Conservation (phyloP, 2,329 filamentous ascomycete species). For the Beauveria asiatica region DNA sequence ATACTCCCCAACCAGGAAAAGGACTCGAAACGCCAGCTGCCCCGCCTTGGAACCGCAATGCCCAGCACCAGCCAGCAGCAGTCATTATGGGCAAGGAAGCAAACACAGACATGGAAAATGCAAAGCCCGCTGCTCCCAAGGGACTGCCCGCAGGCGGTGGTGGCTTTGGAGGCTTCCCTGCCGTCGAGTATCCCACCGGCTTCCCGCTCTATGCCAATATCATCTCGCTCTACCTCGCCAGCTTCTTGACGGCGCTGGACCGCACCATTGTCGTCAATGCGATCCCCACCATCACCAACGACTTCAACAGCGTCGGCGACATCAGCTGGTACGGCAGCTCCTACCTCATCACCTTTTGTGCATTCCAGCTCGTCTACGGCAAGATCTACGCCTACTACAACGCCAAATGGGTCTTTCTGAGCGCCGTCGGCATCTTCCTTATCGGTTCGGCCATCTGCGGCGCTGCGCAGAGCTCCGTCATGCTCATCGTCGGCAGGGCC, state of each 20-base stretch:
- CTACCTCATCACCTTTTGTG: slow-evolving; percentile 17
- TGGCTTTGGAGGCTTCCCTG: slow-evolving; percentile 5
- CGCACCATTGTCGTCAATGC: slow-evolving; percentile 28
- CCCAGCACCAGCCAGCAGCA: background rate
- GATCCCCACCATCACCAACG: slow-evolving; percentile 25
- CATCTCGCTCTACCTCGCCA: slow-evolving; percentile 5
- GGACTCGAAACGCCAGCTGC: background rate
- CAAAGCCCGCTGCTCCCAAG: background rate
- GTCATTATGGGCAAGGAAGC: background rate
- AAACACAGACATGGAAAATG: background rate
- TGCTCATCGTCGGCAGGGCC: background rate
- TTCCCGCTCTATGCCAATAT: slow-evolving; percentile 5
- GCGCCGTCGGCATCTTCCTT: slow-evolving; percentile 14
- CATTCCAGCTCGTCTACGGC: slow-evolving; percentile 17
- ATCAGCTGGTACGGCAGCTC: slow-evolving; percentile 22
- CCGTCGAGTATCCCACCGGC: slow-evolving; percentile 5
- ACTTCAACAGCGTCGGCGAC: slow-evolving; percentile 16
- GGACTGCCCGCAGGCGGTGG: background rate
- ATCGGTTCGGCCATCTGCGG: slow-evolving; percentile 14
- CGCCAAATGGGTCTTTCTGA: slow-evolving; percentile 16
- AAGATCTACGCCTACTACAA: slow-evolving; percentile 18
- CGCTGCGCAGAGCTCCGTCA: background rate
- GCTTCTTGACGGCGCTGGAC: slow-evolving; percentile 7
- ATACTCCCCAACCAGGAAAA: background rate
- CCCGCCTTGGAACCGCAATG: background rate